Base-by-base conservation (phyloP, 2,329 filamentous ascomycete genomes). In the Alternaria sp. region DNA sequence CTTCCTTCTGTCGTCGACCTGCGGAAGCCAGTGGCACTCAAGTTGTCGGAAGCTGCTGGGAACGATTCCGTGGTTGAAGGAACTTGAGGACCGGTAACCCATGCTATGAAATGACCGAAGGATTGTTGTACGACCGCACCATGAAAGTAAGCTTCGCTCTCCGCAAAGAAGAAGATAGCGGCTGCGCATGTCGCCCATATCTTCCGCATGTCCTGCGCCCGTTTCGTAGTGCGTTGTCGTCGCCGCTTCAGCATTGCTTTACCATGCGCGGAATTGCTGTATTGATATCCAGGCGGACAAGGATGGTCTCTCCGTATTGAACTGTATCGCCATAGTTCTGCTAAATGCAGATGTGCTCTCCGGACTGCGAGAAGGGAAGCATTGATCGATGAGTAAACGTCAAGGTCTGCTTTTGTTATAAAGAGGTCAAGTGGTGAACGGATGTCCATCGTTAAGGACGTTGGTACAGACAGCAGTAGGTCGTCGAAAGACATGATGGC, bases 151-250 rank as follows among this genome's bases (percentile, higher is more conserved):
- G 89, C 89, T 69, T 95, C 92, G 14, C 93, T 90, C 77, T 97
- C 94, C 0, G 92, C 93, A 4, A 98, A 84, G 70, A 98, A 92
- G 81, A 97, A 97, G 5, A 97, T 88, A 2, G 93, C 91, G 3
- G 94, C 92, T 74, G 92, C 94, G 70, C 92, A 91, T 0, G 93
- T 96, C 0, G 94, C 95, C 96, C 96, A 99, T 1, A 95, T 87
- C 66, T 89, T 91, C 15, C 96, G 89, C 86, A 97, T 91, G 0
- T 87, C 86, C 33, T 85, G 84, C 5, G 87, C 86, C 18, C 95
- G 87, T 15, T 82, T 76, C 25, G 88, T 88, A 69, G 89, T 87
- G 55, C 92, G 87, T 69, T 87, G 82, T 26, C 93, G 87, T 11
- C 92, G 85, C 21, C 87, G 82, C 25, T 82, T 83, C 15, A 92